These are phyloP conservation scores for Oenanthe javanica DNA, from an alignment of 140 eudicot species.

Conservation along the genomic window DNA sequence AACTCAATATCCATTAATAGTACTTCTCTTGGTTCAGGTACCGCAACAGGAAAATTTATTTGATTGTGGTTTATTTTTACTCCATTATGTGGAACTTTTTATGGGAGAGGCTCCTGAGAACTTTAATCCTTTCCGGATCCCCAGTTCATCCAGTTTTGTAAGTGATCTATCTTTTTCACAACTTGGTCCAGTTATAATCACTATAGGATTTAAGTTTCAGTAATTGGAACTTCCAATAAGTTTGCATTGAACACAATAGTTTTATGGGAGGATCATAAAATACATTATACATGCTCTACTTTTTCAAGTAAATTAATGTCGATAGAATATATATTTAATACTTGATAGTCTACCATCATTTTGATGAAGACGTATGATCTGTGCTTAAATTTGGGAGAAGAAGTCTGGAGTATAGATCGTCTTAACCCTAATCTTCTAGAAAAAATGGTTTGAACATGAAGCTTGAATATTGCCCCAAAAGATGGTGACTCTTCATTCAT, in stretches of 20 bases:
- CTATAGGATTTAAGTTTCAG: background rate
- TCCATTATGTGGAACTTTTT: slow-evolving; percentile 60
- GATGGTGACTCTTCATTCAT: no score
- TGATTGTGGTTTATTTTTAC: slow-evolving; percentile 58
- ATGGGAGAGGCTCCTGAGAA: slow-evolving; percentile 39
- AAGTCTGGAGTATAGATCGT: background rate
- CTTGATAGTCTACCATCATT: background rate
- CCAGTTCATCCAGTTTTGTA: slow-evolving; percentile 36
- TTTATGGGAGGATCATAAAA: background rate
- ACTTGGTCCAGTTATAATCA: background rate
- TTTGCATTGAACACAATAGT: background rate
- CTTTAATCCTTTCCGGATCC: slow-evolving; percentile 30
- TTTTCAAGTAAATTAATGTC: background rate
- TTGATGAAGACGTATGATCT: background rate
- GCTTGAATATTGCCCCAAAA: no score
- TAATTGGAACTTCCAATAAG: background rate
- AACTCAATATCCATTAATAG: background rate
- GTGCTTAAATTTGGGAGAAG: background rate
- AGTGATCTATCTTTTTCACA: slow-evolving; percentile 23
- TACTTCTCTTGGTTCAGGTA: slow-evolving; percentile 24
- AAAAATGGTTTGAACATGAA: background rate
- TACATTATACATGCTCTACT: background rate
- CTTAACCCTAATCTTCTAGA: background rate
- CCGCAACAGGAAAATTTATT: slow-evolving; percentile 50
- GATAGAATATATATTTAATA: background rate